A percentile compares a stretch with the other conserved stretches of the same genome.
These are phyloP conservation scores for Leucocoprinus sp. DNA, from an alignment of 768 basidiomycete species.

Conservation along the genomic window DNA sequence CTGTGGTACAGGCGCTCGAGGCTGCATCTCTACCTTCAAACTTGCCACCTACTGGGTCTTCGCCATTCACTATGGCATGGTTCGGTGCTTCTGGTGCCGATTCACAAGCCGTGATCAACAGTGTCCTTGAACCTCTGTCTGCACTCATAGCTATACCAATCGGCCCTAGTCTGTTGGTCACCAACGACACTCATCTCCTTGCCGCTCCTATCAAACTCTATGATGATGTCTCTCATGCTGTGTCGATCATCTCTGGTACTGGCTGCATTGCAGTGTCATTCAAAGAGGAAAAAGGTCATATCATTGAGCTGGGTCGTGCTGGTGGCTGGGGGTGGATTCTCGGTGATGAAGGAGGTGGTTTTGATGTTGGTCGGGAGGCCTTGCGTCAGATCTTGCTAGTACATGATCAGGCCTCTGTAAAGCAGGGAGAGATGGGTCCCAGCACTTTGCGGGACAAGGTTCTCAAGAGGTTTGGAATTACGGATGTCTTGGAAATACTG, in stretches of 20 bases:
- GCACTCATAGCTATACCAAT: constrained; percentile 48
- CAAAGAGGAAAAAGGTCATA: constrained; percentile 29
- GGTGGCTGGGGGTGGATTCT: constrained; percentile 85
- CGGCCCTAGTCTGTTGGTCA: constrained; percentile 48
- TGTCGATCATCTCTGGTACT: constrained; percentile 75
- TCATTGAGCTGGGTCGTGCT: constrained; percentile 58
- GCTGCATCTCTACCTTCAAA: constrained; percentile 22
- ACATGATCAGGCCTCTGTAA: constrained; percentile 41
- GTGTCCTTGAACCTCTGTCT: constrained; percentile 47
- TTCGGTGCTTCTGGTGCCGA: constrained; percentile 81
- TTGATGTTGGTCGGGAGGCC: constrained; percentile 69
- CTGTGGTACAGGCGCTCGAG: constrained; percentile 48
- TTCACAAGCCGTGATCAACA: constrained; percentile 52
- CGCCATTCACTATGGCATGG: constrained; percentile 64
- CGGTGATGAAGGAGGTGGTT: constrained; percentile 81
- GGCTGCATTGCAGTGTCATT: constrained; percentile 73
- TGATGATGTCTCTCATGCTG: constrained; percentile 49
- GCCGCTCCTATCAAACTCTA: constrained; percentile 67
- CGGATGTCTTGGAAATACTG: constrained; percentile 55
- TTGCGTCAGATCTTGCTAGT: constrained; percentile 58
- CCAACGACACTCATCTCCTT: constrained; percentile 82
- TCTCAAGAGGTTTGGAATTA: constrained; percentile 47
- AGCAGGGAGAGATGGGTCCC: constrained; percentile 20
- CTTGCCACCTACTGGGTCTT: constrained; percentile 14
- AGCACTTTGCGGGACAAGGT: constrained; percentile 39